phyloP scores from a whole-genome alignment of 2,329 filamentous ascomycete genomes.

The Macrophomina pseudophaseolina region DNA sequence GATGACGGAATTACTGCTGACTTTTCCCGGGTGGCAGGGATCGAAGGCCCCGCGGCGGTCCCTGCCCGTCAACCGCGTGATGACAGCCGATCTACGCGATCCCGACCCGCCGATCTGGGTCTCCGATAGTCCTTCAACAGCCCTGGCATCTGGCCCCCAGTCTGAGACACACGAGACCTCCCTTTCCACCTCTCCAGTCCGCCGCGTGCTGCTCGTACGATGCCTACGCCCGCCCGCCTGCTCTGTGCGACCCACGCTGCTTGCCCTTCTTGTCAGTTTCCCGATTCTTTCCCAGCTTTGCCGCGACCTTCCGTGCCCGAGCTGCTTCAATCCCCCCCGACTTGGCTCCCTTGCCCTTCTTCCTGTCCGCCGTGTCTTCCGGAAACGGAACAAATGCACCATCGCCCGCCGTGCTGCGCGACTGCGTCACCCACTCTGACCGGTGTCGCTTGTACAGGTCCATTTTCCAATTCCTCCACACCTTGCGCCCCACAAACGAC shows the following conservation, averaged over 20 bases:
- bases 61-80: not conserved
- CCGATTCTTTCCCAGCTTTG: slow-evolving; percentile 45
- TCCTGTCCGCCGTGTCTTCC: slow-evolving; percentile 42
- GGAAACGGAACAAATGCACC: slow-evolving; percentile 57
- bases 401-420: slow-evolving; percentile 58
- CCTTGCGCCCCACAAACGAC: slow-evolving; percentile 67
- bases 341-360: slow-evolving; percentile 29
- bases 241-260: slow-evolving; percentile 15
- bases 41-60: not conserved
- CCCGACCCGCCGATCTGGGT: slow-evolving; percentile 7
- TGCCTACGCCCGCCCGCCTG: not conserved
- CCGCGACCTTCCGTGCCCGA: slow-evolving; percentile 60
- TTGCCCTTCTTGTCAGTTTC: slow-evolving; percentile 33
- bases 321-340: slow-evolving; percentile 58
- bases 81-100: slow-evolving; percentile 3
- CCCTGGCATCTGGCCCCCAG: not conserved
- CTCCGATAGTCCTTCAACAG: not conserved
- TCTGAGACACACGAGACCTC: slow-evolving; percentile 6
- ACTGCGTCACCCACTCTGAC: slow-evolving; percentile 67
- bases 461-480: slow-evolving; percentile 78
- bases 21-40: slow-evolving; percentile 24
- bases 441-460: slow-evolving; percentile 70
- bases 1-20: slow-evolving; percentile 20
- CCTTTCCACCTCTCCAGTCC: not conserved
- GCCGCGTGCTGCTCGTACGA: slow-evolving; percentile 20